Evolutionary conservation across 306 rosid species (phyloP), one percentile per base, ranked within the genome.

Genomic region (Lathyrus oleraceus): DNA sequence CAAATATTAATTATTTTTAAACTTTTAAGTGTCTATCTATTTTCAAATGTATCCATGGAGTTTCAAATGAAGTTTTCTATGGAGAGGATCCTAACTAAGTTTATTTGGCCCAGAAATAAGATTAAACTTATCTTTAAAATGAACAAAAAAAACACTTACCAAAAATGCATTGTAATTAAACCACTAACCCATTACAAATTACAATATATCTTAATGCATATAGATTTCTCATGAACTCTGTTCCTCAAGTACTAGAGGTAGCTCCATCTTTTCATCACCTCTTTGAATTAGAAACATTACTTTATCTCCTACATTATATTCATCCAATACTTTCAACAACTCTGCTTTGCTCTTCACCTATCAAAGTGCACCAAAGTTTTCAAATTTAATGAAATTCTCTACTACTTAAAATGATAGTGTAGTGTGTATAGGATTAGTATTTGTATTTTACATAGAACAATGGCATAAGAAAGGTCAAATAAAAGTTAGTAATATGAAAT

Each of bases 261-360:
- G 21, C 81, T 87, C 95, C 88, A 94, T 70, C 56, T 25, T 84
- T 71, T 94, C 91, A 79, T 62, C 72, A 28, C 87, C 93, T 48
- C 97, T 90, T 56, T 83, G 87, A 75, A 94, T 79, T 79, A 77
- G 72, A 62, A 94, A 76, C 7, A 64, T 77, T 53, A 90, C 91
- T 77, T 81, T 74, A 59, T 87, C 96, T 21, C 98, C 96, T 1
- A 86, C 85, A 28, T 66, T 88, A 70, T 88, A 87, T 3, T 94
- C 97, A 81, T 94, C 96, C 79, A 87, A 76, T 27, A 81, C 62
- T 75, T 84, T 91, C 83, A 84, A 78, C 82, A 94, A 71, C 61
- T 91, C 96, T 77, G 88, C 96, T 84, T 79, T 89, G 92, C 38
- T 87, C 80, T 86, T 91, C 2, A 93, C 94, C 98, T 93, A 82